Base-by-base conservation (phyloP, 805 yeast genomes). In the Zygotorulaspora danielsina region DNA sequence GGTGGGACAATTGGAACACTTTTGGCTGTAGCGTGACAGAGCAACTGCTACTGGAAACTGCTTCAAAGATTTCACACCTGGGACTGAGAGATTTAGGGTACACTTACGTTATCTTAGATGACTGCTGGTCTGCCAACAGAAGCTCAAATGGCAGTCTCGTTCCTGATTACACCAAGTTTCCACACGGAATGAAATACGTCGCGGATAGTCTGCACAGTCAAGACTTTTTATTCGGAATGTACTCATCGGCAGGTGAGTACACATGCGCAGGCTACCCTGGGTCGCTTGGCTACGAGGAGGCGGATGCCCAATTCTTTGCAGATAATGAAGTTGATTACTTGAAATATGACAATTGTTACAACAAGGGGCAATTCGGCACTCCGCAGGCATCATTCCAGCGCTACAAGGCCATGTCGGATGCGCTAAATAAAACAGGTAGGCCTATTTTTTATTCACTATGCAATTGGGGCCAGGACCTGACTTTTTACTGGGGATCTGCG, bases 201-300 rank as follows among this genome's bases (percentile, higher is more conserved):
- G 38, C 59, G 9, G 60, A 59, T 26, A 9, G 41, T 21, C 44
- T 59, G 12, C 64, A 59, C 38, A 48, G 40, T 12, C 25, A 43
- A 29, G 59, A 54, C 4, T 48, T 59, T 28, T 44, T 52, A 27
- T 59, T 54, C 34, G 65, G 65, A n/a, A 59, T 59, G 62, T 59
- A 59, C 41, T 55, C 62, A 4, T 49, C 55, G 16, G 65, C 65
- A 27, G 65, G 65, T n/a, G 52, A 45, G 28, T 56, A 48, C 40
- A 59, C 65, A 7, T 59, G 64, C 41, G 63, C 54, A 20, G 55
- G 61, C 6, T 57, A 56, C 33, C 53, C 58, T 27, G 65, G 63
- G 3, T 57, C 62, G 1, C 49, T 59, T 16, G 57, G 49, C 29
- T 36, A 57, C 34, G 64, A 59, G 44, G 53, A 50, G 24, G 34